Conservation (phyloP, 1,139 yeast genomes). For the Geotrichum aggregatum region DNA sequence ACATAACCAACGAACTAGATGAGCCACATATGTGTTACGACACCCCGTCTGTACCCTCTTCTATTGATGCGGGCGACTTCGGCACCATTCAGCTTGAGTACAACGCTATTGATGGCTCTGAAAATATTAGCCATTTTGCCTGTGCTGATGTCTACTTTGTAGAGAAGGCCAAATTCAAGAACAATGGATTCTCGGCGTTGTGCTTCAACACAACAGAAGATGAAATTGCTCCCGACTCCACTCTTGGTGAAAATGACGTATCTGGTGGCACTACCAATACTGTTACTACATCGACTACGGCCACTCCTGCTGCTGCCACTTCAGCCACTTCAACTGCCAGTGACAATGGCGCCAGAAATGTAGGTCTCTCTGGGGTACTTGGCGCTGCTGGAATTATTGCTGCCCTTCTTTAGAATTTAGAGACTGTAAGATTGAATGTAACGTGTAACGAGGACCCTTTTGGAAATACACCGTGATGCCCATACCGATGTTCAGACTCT, state of each 20-base stretch:
- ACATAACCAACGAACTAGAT: slow-evolving; percentile 39
- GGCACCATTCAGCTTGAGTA: slow-evolving; percentile 44
- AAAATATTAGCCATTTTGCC: slow-evolving; percentile 41
- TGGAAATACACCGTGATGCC: no score
- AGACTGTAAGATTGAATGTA: no score
- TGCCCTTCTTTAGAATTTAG: slow-evolving; percentile 21
- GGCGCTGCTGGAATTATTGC: slow-evolving; percentile 25
- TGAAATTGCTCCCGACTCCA: slow-evolving; percentile 28
- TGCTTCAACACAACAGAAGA: slow-evolving; percentile 44
- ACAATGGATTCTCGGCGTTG: slow-evolving; percentile 35
- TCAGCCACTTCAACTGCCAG: slow-evolving; percentile 21
- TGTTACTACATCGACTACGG: slow-evolving; percentile 21
- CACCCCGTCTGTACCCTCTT: slow-evolving; percentile 41
- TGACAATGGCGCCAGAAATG: slow-evolving; percentile 18
- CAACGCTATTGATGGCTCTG: slow-evolving; percentile 39
- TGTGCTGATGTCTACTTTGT: slow-evolving; percentile 43
- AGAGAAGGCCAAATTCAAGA: slow-evolving; percentile 39
- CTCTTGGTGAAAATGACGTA: slow-evolving; percentile 24
- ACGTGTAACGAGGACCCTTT: neutral
- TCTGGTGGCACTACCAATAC: slow-evolving; percentile 26
- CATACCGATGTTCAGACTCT: no score
- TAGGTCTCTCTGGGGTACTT: slow-evolving; percentile 22
- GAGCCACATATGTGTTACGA: slow-evolving; percentile 45
- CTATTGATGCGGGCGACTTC: slow-evolving; percentile 38
- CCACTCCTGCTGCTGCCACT: slow-evolving; percentile 27